phyloP scores from a whole-genome alignment of 2,329 filamentous ascomycete genomes.

The Pestalotiopsis sp. region DNA sequence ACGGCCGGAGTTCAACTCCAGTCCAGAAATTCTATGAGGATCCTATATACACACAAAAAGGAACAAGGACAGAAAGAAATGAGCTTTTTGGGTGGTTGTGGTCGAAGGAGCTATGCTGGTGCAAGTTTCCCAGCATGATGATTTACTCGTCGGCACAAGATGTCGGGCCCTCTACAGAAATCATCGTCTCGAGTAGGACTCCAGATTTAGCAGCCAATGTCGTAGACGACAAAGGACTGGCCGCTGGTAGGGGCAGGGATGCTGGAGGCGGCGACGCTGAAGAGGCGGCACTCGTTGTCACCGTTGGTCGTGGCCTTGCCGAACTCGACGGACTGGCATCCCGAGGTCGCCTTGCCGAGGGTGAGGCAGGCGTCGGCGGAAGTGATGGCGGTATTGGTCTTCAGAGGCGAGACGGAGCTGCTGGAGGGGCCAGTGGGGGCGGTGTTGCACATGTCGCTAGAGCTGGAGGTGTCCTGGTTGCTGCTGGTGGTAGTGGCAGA shows the following conservation, averaged over 20 bases:
- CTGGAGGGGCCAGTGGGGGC: neutral
- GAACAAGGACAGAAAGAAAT: neutral
- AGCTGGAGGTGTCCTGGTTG: neutral
- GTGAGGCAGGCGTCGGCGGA: conserved; percentile 11
- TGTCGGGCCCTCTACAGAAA: neutral
- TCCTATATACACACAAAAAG: neutral
- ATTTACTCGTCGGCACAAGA: neutral
- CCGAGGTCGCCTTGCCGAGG: conserved; percentile 9
- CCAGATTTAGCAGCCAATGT: conserved; percentile 12
- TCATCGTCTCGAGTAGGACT: neutral
- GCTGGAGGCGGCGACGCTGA: conserved; percentile 1
- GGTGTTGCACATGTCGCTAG: conserved; percentile 5
- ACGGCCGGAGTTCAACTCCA: neutral
- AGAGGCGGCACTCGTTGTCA: conserved; percentile 10
- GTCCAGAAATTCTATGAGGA: neutral
- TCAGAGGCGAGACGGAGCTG: conserved; percentile 5
- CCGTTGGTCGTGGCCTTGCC: conserved; percentile 4
- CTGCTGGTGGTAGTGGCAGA: neutral
- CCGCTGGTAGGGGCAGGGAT: conserved; percentile 4
- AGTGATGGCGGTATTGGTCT: conserved; percentile 9
- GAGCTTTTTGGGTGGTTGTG: neutral
- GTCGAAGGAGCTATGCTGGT: neutral
- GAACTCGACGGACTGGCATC: conserved; percentile 8
- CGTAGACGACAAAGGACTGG: conserved; percentile 7
- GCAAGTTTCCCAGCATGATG: neutral